Conservation (phyloP, 2,329 filamentous ascomycete species). For the Aspergillus brunneoviolaceus region DNA sequence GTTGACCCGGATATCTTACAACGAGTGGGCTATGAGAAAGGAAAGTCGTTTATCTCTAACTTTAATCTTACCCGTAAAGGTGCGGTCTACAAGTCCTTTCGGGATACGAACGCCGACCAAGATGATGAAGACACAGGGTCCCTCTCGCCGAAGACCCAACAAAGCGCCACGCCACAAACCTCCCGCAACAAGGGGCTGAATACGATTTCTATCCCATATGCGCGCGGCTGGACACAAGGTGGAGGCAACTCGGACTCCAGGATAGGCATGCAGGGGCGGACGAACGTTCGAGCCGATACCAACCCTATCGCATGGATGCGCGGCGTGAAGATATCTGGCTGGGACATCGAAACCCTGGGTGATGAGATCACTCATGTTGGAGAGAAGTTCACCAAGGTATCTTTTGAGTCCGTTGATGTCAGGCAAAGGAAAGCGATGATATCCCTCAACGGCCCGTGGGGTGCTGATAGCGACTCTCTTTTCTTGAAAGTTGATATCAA, state of each 20-base stretch:
- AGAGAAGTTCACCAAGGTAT: constrained; percentile 60
- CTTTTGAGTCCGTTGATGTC: constrained; percentile 60
- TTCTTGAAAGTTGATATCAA: constrained; percentile 59
- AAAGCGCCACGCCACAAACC: constrained; percentile 18
- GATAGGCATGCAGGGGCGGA: constrained; percentile 50
- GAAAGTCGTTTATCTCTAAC: constrained; percentile 61
- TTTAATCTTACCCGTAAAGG: constrained; percentile 78
- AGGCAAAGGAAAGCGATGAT: constrained; percentile 55
- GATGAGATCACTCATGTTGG: constrained; percentile 63
- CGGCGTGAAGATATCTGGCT: constrained; percentile 59
- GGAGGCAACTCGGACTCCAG: constrained; percentile 50
- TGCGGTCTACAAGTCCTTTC: constrained; percentile 80
- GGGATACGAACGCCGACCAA: constrained; percentile 63
- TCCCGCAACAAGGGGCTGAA: constrained; percentile 44
- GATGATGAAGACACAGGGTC: constrained; percentile 54
- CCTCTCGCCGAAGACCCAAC: constrained; percentile 28
- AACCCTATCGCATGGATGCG: constrained; percentile 66
- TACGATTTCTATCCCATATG: constrained; percentile 55
- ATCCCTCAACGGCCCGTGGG: constrained; percentile 62
- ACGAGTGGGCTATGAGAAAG: constrained; percentile 71
- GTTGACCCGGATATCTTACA: constrained; percentile 65
- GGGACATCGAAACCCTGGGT: constrained; percentile 56
- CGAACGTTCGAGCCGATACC: constrained; percentile 49
- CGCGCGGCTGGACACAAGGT: constrained; percentile 46
- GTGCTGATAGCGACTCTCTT: constrained; percentile 49